Percentiles rank a stretch among this genome's conserved stretches.
Evolutionary conservation across 257 asterid species (phyloP).

Genomic region (Asclepias syriaca): DNA sequence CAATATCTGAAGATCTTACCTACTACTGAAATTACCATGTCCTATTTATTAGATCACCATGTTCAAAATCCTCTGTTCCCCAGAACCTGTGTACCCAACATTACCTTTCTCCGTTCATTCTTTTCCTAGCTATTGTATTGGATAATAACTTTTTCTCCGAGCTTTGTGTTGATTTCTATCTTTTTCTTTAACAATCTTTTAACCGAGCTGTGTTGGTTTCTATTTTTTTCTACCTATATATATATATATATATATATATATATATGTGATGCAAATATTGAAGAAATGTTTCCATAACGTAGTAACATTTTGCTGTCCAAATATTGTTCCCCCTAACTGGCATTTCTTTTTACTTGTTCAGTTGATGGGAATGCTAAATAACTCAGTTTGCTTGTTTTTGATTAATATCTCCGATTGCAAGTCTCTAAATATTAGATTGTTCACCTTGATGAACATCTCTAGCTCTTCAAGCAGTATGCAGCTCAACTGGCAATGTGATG

Average conservation of each 20-base stretch:
- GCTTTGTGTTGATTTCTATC: conserved; percentile 38
- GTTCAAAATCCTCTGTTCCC: conserved; percentile 56
- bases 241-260: background rate
- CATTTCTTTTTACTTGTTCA: background rate
- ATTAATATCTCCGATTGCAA: background rate
- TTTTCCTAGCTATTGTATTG: conserved; percentile 44
- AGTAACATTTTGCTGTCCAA: background rate
- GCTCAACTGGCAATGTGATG: background rate
- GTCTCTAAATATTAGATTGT: conserved; percentile 8
- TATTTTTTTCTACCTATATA: conserved; percentile 14
- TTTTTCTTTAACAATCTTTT: conserved; percentile 16
- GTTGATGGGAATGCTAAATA: background rate
- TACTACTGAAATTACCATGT: conserved; percentile 48
- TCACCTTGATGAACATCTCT: conserved; percentile 8
- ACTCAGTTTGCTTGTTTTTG: background rate
- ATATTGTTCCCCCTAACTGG: conserved; percentile 1
- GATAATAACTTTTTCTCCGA: conserved; percentile 32
- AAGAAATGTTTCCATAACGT: background rate
- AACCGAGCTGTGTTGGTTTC: conserved; percentile 37
- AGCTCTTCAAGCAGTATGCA: background rate
- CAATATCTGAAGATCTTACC: conserved; percentile 71
- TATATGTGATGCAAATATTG: background rate
- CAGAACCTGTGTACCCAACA: conserved; percentile 56
- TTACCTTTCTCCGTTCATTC: conserved; percentile 47
- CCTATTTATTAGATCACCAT: conserved; percentile 59